Evolutionary conservation across 75 land plant species (phyloP).

Genomic region (Isoetes taiwanensis): DNA sequence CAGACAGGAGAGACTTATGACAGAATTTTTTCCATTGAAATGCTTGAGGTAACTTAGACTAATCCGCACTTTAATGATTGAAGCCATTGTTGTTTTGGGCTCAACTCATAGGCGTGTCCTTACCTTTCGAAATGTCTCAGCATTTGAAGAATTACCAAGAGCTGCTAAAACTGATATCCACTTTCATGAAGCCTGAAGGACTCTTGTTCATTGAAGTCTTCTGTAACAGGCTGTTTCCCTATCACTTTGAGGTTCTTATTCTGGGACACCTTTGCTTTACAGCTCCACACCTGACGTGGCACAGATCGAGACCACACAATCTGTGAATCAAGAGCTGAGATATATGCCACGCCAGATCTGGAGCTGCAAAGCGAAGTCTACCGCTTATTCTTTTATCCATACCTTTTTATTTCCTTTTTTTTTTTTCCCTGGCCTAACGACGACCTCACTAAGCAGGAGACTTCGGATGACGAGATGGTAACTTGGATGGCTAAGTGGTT

Average conservation of each 20-base stretch:
- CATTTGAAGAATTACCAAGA: background rate
- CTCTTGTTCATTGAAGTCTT: background rate
- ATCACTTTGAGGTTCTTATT: background rate
- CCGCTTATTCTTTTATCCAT: no score
- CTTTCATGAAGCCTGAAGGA: background rate
- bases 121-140: background rate
- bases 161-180: background rate
- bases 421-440: no score
- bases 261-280: no score
- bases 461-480: background rate
- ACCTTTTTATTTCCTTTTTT: no score
- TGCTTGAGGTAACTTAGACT: background rate
- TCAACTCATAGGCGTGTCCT: no score
- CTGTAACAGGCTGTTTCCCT: background rate
- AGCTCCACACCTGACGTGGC: background rate
- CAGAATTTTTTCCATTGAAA: background rate
- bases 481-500: background rate
- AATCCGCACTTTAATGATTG: background rate
- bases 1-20: background rate
- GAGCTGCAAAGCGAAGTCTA: no score
- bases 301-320: no score
- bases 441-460: no score
- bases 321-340: no score
- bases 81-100: no score
- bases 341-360: no score